These are phyloP conservation scores for Glycyrrhiza uralensis DNA, from an alignment of 306 rosid genomes.

Conservation along the genomic window DNA sequence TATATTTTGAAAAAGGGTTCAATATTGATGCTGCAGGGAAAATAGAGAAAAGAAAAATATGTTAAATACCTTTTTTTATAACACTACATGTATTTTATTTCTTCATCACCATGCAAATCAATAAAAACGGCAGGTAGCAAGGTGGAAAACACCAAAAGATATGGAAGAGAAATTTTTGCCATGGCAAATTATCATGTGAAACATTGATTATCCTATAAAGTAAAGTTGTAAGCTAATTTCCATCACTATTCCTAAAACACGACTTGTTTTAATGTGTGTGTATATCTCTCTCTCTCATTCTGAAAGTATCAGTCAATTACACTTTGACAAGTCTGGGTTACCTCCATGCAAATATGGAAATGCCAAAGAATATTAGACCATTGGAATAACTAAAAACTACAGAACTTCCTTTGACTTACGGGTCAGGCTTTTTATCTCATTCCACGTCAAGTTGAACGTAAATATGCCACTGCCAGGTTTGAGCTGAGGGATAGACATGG, in stretches of 20 bases:
- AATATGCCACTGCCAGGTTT: constrained; percentile 58
- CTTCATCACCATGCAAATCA: background rate
- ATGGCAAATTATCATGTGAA: constrained; percentile 14
- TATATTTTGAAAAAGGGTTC: constrained; percentile 36
- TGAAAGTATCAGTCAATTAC: background rate
- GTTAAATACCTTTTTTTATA: constrained; percentile 19
- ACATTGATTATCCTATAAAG: background rate
- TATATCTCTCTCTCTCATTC: constrained; percentile 14
- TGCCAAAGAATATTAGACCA: background rate
- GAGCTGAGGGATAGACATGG: constrained; percentile 45
- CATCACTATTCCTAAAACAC: background rate
- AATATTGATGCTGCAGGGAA: constrained; percentile 62
- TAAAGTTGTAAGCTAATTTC: background rate
- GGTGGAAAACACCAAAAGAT: constrained; percentile 14
- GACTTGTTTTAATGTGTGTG: background rate
- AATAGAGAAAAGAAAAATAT: constrained; percentile 22
- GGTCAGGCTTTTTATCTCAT: constrained; percentile 49
- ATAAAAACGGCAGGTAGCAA: constrained; percentile 9
- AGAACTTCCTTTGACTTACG: constrained; percentile 55
- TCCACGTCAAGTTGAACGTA: constrained; percentile 68
- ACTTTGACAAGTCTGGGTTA: constrained; percentile 1
- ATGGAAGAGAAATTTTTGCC: background rate
- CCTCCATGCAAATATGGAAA: constrained; percentile 9
- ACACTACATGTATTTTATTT: background rate
- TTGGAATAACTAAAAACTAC: constrained; percentile 13